These are phyloP conservation scores for Scedosporium aurantiacum DNA, from an alignment of 2,329 filamentous ascomycete species.

Conservation along the genomic window DNA sequence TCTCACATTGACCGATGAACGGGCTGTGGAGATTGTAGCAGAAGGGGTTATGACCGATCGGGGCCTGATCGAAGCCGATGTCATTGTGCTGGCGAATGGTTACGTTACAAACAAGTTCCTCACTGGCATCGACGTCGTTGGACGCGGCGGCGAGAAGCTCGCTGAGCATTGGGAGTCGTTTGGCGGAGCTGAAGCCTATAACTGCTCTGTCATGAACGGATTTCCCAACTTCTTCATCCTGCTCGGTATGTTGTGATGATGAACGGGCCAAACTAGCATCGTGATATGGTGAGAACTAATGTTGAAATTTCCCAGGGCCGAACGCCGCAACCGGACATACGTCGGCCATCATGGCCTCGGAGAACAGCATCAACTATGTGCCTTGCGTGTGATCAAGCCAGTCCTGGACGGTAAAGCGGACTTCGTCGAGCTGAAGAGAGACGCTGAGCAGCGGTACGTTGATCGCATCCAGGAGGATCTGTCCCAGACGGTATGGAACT, in stretches of 20 bases:
- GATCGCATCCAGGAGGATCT: constrained; percentile 28
- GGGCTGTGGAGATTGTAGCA: neutral
- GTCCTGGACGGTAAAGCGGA: constrained; percentile 21
- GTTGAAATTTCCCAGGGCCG: constrained; percentile 22
- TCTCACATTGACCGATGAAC: constrained; percentile 7
- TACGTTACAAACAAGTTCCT: constrained; percentile 36
- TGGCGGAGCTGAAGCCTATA: constrained; percentile 29
- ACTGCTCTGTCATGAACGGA: constrained; percentile 33
- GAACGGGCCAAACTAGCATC: too few species aligned
- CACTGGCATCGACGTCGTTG: constrained; percentile 33
- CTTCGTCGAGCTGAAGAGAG: constrained; percentile 20
- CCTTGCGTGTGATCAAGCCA: constrained; percentile 22
- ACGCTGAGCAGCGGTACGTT: constrained; percentile 15
- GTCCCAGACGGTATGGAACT: constrained; percentile 33
- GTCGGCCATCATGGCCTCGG: constrained; percentile 36
- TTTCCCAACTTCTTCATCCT: constrained; percentile 29
- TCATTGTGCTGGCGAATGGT: constrained; percentile 35
- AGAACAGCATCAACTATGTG: constrained; percentile 39
- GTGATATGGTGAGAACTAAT: too few species aligned
- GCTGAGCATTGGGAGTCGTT: constrained; percentile 27
- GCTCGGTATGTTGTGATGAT: too few species aligned
- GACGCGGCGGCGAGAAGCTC: constrained; percentile 26
- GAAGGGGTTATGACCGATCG: constrained; percentile 8
- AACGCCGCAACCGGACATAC: constrained; percentile 33
- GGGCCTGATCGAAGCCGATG: constrained; percentile 15